Evolutionary conservation across 1,139 yeast genomes (phyloP), one percentile per base, ranked within the genome.

Genomic region (Yamadazyma blattariae): DNA sequence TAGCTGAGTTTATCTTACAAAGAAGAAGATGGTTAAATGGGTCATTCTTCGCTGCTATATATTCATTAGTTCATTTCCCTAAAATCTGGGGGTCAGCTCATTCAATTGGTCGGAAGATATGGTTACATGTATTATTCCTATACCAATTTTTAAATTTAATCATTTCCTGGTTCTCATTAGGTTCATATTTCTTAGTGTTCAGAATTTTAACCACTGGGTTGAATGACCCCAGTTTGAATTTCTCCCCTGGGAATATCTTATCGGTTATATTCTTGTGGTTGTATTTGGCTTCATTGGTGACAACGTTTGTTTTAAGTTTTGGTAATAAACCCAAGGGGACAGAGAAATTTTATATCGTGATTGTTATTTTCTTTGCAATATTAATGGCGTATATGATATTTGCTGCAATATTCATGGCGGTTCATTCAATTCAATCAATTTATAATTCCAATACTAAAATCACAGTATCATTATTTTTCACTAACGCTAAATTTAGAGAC

Each of bases 251-350:
- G 22, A 79, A 79, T 38, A 70, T 84, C 5, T 67, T 92, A 23
- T 81, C 95, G 3, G 92, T 86, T 7, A 72, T 90, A 1, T 84
- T 92, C 54, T 61, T 90, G 13, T 92, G 97, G 97, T 64, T 92
- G 25, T 92, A 92, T 53, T 71, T 88, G 38, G 87, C 92, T 2
- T 87, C 95, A 11, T 61, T 92, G n/a, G 84, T 88, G 12, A 84
- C 96, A 2, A 88, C 96, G 13, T 92, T 92, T 59, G 90, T 92
- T 36, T 65, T 92, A 44, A 82, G 96, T 33, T 82, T 92, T 60
- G 98, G 98, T 54, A 92, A 92, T 57, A 82, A 90, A 39, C 98
- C 98, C 2, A 83, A 82, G 50, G 97, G 97, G 27, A 88, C 97
- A 0, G 87, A 85, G 44, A 70, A 68, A 49, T 85, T 88, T 50